Percentiles rank a stretch among this genome's conserved stretches.
phyloP scores from a whole-genome alignment of 1,139 yeast species.

The Pichia cactophila region DNA sequence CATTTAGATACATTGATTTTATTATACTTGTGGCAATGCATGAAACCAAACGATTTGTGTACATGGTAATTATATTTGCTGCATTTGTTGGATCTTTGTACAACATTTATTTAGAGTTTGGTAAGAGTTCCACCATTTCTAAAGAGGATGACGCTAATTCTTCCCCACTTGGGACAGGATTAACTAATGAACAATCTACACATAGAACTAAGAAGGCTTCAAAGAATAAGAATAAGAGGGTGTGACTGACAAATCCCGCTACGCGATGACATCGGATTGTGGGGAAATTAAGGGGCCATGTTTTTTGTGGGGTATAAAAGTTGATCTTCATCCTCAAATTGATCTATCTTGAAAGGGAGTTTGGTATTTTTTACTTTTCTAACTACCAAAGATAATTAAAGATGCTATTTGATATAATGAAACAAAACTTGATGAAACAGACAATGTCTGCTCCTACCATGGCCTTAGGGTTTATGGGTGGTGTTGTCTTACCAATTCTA shows the following conservation, averaged over 20 bases:
- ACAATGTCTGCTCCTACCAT: constrained; percentile 12
- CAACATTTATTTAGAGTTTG: constrained; percentile 5
- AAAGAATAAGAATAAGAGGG: background rate
- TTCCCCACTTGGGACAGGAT: background rate
- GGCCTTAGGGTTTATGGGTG: constrained; percentile 17
- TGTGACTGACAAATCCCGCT: background rate
- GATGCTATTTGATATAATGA: constrained; percentile 12
- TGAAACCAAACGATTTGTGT: constrained; percentile 15
- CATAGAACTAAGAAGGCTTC: background rate
- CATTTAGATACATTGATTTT: constrained; percentile 16
- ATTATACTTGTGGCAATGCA: constrained; percentile 15
- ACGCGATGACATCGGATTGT: background rate
- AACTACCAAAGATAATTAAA: background rate
- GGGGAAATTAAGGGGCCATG: background rate
- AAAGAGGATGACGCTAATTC: background rate
- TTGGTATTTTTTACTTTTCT: no score
- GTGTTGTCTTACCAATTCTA: constrained; percentile 15
- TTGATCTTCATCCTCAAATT: background rate
- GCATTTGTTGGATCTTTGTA: constrained; percentile 3
- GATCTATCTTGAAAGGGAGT: background rate
- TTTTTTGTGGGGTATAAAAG: background rate
- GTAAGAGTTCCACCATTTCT: background rate
- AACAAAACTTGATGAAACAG: constrained; percentile 9
- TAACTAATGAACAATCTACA: background rate
- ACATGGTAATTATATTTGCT: constrained; percentile 11